phyloP scores from a whole-genome alignment of 352 stramenopile genomes.

The Phytophthora quininea region DNA sequence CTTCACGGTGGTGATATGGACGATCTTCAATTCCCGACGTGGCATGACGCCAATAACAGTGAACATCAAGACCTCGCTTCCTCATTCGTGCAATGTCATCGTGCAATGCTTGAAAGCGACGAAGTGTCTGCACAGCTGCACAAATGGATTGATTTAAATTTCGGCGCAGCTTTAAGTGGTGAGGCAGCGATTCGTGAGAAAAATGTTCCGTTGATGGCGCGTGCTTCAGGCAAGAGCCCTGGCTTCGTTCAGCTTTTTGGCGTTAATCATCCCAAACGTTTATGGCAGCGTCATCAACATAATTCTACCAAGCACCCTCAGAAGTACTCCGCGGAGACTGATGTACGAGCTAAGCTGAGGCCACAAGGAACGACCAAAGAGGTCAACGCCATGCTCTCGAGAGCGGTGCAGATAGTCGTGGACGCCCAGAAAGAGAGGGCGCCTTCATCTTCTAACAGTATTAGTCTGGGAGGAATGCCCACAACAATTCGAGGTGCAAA shows the following conservation, averaged over 20 bases:
- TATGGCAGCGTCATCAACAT: constrained; percentile 6
- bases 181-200: constrained; percentile 86
- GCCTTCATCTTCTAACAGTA: constrained; percentile 13
- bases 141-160: constrained; percentile 97
- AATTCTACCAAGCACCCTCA: background rate
- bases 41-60: constrained; percentile 52
- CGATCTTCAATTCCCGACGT: constrained; percentile 75
- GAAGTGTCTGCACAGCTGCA: constrained; percentile 89
- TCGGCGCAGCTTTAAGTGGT: constrained; percentile 87
- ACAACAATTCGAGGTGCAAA: constrained; percentile 17
- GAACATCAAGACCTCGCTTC: constrained; percentile 20
- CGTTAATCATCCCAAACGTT: constrained; percentile 38
- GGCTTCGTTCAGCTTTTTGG: constrained; percentile 77
- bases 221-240: constrained; percentile 57
- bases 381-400: constrained; percentile 42
- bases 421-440: constrained; percentile 32
- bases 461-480: constrained; percentile 8
- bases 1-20: constrained; percentile 77
- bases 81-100: constrained; percentile 91
- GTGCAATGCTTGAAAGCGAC: constrained; percentile 91
- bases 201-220: constrained; percentile 87
- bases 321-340: constrained; percentile 3
- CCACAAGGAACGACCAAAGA: constrained; percentile 33
- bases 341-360: constrained; percentile 5
- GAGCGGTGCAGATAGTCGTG: constrained; percentile 40